These are phyloP conservation scores for Russula ochroleuca DNA, from an alignment of 768 basidiomycete species.

Conservation along the genomic window DNA sequence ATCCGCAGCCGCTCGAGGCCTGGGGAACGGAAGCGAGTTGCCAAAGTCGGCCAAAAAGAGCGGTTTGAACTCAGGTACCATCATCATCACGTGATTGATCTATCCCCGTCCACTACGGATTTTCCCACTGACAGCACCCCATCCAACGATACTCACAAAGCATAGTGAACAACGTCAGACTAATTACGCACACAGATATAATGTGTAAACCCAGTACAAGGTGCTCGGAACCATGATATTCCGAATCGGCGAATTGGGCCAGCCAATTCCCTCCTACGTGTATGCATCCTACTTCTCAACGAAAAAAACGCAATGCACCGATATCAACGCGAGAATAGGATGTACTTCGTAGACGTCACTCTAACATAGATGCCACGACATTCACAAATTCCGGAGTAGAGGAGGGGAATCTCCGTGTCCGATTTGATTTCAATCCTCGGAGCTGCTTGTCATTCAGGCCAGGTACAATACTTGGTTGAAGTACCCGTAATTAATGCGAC, in stretches of 20 bases:
- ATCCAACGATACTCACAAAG: not conserved
- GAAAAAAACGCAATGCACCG: not conserved
- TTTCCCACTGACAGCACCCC: not conserved
- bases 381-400: not conserved
- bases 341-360: not conserved
- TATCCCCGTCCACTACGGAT: not conserved
- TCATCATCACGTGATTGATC: constrained; percentile 16
- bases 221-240: not conserved
- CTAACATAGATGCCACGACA: not conserved
- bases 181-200: not conserved
- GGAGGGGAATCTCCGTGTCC: not conserved
- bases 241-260: not conserved
- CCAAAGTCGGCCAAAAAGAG: too few species aligned
- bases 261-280: not conserved
- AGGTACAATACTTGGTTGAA: not conserved
- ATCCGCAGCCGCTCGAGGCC: too few species aligned
- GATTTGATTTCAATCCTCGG: not conserved
- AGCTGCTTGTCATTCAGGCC: not conserved
- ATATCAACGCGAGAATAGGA: constrained; percentile 10
- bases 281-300: not conserved
- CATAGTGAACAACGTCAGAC: not conserved
- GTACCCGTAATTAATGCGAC: constrained; percentile 8
- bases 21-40: too few species aligned
- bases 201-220: not conserved
- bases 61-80: too few species aligned